phyloP scores from a whole-genome alignment of 257 asterid genomes.

The Scutellaria baicalensis region DNA sequence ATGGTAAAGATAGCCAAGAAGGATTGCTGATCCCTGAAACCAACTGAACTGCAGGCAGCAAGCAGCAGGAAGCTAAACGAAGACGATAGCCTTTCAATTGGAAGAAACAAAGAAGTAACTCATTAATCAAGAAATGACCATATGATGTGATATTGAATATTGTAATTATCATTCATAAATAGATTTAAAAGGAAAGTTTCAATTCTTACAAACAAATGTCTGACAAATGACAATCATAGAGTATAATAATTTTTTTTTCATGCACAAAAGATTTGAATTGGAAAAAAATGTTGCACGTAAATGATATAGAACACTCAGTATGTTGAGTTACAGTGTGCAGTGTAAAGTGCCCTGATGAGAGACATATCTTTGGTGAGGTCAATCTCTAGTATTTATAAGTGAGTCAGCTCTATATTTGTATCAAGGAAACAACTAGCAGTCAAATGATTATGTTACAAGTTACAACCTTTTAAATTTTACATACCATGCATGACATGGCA shows the following conservation, averaged over 20 bases:
- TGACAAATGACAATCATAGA: not conserved
- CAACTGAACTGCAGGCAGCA: conserved; percentile 81
- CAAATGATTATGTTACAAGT: not conserved
- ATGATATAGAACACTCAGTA: not conserved
- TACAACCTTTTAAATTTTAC: not conserved
- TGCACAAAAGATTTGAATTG: not conserved
- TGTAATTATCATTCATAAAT: not conserved
- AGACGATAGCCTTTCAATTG: conserved; percentile 62
- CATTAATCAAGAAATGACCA: conserved; percentile 3
- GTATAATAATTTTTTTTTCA: not conserved
- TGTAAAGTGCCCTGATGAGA: not conserved
- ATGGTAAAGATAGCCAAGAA: conserved; percentile 86
- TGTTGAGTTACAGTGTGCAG: not conserved
- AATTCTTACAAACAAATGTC: not conserved
- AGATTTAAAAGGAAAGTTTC: not conserved
- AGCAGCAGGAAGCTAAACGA: conserved; percentile 68
- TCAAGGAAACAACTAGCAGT: not conserved
- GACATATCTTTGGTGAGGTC: not conserved
- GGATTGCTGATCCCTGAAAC: conserved; percentile 85
- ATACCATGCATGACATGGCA: not conserved
- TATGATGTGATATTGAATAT: not conserved
- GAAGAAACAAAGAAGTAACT: not conserved
- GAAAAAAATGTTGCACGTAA: not conserved
- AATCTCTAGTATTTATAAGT: not conserved
- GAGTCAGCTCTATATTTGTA: not conserved